Conservation (phyloP, 768 basidiomycete species). For the Phanerodontia chrysosporium region DNA sequence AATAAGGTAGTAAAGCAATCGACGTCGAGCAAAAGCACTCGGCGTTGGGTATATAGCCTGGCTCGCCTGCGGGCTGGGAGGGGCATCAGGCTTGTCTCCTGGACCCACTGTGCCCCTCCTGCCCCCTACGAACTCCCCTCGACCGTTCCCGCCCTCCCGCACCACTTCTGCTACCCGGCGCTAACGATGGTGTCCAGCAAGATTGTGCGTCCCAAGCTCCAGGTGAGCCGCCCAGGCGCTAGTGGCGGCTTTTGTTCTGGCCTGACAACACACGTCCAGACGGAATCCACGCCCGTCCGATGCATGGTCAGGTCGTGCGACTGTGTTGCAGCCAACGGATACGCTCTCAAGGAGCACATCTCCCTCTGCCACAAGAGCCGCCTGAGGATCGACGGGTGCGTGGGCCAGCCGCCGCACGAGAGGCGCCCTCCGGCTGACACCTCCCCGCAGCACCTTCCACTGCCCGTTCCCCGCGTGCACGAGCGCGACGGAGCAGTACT, state of each 20-base stretch:
- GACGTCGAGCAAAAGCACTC: background rate
- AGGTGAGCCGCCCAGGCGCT: background rate
- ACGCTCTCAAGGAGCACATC: background rate
- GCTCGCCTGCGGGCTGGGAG: background rate
- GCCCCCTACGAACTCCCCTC: background rate
- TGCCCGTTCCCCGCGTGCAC: background rate
- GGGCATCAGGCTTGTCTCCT: background rate
- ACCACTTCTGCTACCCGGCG: background rate
- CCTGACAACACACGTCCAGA: background rate
- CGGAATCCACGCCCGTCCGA: background rate
- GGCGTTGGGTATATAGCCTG: background rate
- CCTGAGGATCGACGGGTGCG: background rate
- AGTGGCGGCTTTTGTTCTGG: background rate
- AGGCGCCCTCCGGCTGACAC: background rate
- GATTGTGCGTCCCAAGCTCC: background rate
- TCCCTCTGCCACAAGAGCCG: background rate
- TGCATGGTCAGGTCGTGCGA: background rate
- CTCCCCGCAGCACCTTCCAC: background rate
- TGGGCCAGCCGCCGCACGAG: background rate
- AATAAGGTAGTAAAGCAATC: constrained; percentile 1
- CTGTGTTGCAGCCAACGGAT: background rate
- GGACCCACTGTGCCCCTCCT: background rate
- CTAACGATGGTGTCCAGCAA: background rate
- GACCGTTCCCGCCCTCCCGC: background rate
- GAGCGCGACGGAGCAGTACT: background rate